Evolutionary conservation across 2,329 filamentous ascomycete species (phyloP).

Genomic region (Penicillium polonicum): DNA sequence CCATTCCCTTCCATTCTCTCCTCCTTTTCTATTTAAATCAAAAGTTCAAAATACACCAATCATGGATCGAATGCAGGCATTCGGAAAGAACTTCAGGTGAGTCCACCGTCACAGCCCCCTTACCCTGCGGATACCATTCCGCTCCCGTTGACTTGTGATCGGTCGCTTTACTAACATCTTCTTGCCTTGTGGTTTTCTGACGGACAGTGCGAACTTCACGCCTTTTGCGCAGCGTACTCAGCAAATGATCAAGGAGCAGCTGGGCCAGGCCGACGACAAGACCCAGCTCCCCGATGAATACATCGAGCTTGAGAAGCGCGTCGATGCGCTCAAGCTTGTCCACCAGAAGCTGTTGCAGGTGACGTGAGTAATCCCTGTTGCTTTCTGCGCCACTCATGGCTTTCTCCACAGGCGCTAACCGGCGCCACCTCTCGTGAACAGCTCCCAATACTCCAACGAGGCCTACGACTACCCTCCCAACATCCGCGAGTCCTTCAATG

Average conservation of each 20-base stretch:
- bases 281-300: constrained; percentile 97
- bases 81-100: constrained; percentile 69
- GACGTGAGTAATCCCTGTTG: constrained; percentile 63
- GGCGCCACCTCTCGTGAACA: constrained; percentile 38
- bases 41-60: constrained; percentile 10
- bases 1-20: constrained; percentile 1
- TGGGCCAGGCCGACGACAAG: constrained; percentile 94
- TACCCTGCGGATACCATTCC: constrained; percentile 6
- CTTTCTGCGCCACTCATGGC: neutral
- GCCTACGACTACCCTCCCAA: constrained; percentile 93
- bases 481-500: constrained; percentile 95
- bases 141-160: constrained; percentile 15
- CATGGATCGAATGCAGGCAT: constrained; percentile 70
- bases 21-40: neutral
- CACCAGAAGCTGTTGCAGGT: constrained; percentile 97
- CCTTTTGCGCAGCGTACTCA: constrained; percentile 92
- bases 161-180: constrained; percentile 33
- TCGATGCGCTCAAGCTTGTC: constrained; percentile 94
- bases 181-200: constrained; percentile 43
- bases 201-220: constrained; percentile 75
- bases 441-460: constrained; percentile 89
- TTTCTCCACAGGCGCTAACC: constrained; percentile 3
- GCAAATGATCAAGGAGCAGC: constrained; percentile 97
- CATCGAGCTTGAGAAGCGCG: constrained; percentile 96
- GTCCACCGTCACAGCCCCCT: constrained; percentile 27